Evolutionary conservation across 441 rosid genomes (phyloP).

Genomic region (Gossypium aridum): DNA sequence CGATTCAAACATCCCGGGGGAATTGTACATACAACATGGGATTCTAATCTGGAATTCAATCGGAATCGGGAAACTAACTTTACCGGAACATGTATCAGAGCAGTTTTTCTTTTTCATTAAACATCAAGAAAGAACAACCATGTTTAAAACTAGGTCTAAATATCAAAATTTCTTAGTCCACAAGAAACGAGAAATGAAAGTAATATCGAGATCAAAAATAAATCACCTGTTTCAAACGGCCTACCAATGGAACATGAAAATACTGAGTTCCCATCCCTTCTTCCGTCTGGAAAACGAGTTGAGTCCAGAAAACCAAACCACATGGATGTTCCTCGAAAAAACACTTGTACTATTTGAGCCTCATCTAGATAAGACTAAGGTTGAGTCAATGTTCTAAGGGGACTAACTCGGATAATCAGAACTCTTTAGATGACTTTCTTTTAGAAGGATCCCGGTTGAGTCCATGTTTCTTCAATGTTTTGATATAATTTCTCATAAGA

Average conservation of each 20-base stretch:
- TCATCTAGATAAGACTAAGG: not conserved
- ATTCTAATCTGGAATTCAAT: not conserved
- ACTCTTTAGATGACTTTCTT: conserved; percentile 33
- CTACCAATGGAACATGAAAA: not conserved
- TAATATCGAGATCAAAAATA: not conserved
- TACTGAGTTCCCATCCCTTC: not conserved
- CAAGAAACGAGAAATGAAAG: not conserved
- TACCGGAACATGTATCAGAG: not conserved
- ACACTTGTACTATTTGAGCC: not conserved
- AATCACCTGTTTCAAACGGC: not conserved
- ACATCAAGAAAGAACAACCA: not conserved
- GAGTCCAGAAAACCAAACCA: not conserved
- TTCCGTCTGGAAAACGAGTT: not conserved
- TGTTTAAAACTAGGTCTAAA: not conserved
- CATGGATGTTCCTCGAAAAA: not conserved
- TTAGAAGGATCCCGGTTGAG: conserved; percentile 80
- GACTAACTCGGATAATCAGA: not conserved
- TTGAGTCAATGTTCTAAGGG: not conserved
- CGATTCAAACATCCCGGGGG: not conserved
- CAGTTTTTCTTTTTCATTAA: not conserved
- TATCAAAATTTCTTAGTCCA: not conserved
- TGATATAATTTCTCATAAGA: conserved; percentile 72
- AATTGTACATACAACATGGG: not conserved
- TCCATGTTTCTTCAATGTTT: conserved; percentile 64
- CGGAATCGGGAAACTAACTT: not conserved